phyloP scores from a whole-genome alignment of 345 rosid genomes.

The Gossypium stocksii region DNA sequence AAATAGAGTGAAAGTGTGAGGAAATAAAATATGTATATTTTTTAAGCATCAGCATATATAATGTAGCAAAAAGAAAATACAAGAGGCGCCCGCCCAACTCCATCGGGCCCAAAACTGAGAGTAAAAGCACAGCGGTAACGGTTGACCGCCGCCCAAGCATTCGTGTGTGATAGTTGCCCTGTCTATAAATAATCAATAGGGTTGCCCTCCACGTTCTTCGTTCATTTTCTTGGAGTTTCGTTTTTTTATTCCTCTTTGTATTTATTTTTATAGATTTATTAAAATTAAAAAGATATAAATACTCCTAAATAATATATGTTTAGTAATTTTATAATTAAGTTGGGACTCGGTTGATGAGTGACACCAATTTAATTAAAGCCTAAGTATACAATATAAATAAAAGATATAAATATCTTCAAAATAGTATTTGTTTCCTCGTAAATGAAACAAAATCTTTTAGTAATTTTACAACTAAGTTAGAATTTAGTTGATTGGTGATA shows the following conservation, averaged over 20 bases:
- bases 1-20: background rate
- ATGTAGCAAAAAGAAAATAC: background rate
- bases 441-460: no score
- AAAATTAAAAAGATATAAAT: no score
- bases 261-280: background rate
- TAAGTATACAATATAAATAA: no score
- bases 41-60: background rate
- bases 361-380: no score
- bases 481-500: no score
- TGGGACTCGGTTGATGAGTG: no score
- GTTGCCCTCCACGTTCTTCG: conserved; percentile 8
- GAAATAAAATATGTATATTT: background rate
- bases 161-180: conserved; percentile 7
- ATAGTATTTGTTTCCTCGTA: no score
- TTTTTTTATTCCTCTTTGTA: background rate
- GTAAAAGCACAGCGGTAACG: background rate
- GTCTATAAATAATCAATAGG: background rate
- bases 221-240: background rate
- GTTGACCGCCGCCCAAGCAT: conserved; percentile 12
- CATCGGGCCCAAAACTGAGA: background rate
- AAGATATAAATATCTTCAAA: no score
- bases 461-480: no score
- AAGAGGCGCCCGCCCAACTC: conserved; percentile 1
- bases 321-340: no score
- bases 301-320: no score